These are phyloP conservation scores for Coemansia sp. DNA, from an alignment of 192 early-diverging fungal genomes.

Conservation along the genomic window DNA sequence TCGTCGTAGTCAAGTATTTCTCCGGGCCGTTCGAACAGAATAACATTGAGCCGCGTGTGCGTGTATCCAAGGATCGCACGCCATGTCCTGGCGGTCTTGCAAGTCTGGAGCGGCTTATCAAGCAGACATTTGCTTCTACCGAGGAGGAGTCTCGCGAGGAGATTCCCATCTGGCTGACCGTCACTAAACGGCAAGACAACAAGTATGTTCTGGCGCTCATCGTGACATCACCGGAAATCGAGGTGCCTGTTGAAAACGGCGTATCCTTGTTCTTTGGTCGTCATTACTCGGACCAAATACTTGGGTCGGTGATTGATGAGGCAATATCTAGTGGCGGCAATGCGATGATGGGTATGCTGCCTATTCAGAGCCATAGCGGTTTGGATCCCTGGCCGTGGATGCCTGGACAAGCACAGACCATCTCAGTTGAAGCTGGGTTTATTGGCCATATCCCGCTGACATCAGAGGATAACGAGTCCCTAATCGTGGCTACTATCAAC, in stretches of 20 bases:
- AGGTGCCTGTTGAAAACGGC: neutral
- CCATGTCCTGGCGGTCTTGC: neutral
- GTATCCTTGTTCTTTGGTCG: constrained; percentile 1
- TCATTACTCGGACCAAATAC: constrained; percentile 11
- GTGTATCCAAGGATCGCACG: constrained; percentile 33
- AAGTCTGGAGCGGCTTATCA: constrained; percentile 21
- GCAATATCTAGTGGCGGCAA: constrained; percentile 20
- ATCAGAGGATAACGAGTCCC: constrained; percentile 6
- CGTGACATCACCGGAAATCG: constrained; percentile 21
- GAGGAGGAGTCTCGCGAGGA: constrained; percentile 31
- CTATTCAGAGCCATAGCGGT: constrained; percentile 20
- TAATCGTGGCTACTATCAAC: constrained; percentile 6
- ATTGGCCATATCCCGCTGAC: constrained; percentile 14
- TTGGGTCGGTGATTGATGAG: neutral
- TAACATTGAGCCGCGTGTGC: constrained; percentile 37
- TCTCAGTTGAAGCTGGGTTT: constrained; percentile 11
- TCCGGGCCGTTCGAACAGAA: constrained; percentile 17
- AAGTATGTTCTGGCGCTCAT: constrained; percentile 31
- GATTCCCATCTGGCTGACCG: constrained; percentile 36
- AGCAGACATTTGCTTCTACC: constrained; percentile 26
- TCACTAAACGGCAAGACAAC: constrained; percentile 22
- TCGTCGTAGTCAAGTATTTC: constrained; percentile 44
- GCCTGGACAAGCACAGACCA: neutral
- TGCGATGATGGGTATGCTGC: neutral
- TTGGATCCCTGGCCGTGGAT: constrained; percentile 44